phyloP scores from a whole-genome alignment of 805 yeast species.

The Saccharomycopsis guyanensis region DNA sequence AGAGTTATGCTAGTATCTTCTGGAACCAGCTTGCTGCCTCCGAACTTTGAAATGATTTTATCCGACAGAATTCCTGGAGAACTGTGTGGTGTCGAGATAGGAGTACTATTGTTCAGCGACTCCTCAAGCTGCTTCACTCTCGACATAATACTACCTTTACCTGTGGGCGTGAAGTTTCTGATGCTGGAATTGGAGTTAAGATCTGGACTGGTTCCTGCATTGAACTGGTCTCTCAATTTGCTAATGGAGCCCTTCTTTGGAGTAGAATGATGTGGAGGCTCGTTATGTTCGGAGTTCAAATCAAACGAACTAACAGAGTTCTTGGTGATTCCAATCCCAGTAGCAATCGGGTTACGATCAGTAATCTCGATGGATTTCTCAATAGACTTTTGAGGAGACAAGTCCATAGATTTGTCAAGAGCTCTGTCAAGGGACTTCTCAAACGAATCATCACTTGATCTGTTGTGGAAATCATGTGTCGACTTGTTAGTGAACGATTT shows the following conservation, averaged over 20 bases:
- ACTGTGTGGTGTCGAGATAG: slow-evolving; percentile 1
- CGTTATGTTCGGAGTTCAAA: not conserved
- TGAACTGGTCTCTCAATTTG: slow-evolving; percentile 8
- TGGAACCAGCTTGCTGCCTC: not conserved
- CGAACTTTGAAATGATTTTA: slow-evolving; percentile 5
- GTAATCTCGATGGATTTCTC: not conserved
- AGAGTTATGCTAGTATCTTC: not conserved
- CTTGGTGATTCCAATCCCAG: slow-evolving; percentile 3
- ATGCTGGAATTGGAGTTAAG: not conserved
- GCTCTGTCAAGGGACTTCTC: not conserved
- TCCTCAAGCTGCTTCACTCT: slow-evolving; percentile 29
- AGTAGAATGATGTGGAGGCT: slow-evolving; percentile 4
- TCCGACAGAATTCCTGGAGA: slow-evolving; percentile 10
- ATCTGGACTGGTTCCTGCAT: not conserved
- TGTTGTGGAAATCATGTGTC: not conserved
- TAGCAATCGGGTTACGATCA: too few species aligned
- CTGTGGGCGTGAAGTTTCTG: slow-evolving; percentile 11
- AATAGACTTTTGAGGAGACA: too few species aligned
- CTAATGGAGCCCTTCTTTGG: slow-evolving; percentile 15
- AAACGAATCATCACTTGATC: not conserved
- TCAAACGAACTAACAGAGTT: slow-evolving; percentile 4
- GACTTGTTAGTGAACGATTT: not conserved
- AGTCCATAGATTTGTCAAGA: not conserved
- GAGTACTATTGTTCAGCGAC: slow-evolving; percentile 18
- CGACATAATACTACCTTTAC: slow-evolving; percentile 24